Conservation (phyloP, 2,329 filamentous ascomycete genomes). For the Acrocalymma vagum region DNA sequence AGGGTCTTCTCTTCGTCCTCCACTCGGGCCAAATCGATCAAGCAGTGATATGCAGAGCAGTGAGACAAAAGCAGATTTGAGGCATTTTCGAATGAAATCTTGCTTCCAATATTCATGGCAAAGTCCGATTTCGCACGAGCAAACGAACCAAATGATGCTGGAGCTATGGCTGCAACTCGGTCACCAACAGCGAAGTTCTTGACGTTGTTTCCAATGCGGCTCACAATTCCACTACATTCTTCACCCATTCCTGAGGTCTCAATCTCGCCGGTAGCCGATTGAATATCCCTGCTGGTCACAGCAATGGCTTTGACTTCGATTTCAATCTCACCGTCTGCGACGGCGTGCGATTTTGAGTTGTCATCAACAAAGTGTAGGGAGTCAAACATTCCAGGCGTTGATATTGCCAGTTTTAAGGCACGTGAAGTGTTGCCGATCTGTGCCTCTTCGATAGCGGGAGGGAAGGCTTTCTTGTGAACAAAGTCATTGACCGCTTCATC, state of each 20-base stretch:
- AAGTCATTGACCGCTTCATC: slow-evolving; percentile 30
- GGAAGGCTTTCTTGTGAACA: slow-evolving; percentile 25
- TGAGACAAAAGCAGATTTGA: slow-evolving; percentile 31
- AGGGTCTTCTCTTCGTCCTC: slow-evolving; percentile 41
- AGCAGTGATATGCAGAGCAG: slow-evolving; percentile 33
- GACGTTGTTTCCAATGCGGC: slow-evolving; percentile 15
- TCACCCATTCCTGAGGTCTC: slow-evolving; percentile 7
- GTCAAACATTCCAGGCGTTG: slow-evolving; percentile 22
- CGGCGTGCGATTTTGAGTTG: background rate
- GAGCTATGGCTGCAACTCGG: slow-evolving; percentile 30
- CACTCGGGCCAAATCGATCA: slow-evolving; percentile 39
- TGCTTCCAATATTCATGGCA: slow-evolving; percentile 26
- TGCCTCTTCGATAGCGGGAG: slow-evolving; percentile 23
- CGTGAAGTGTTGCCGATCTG: slow-evolving; percentile 18
- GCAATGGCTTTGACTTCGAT: slow-evolving; percentile 42
- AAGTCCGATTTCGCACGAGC: slow-evolving; percentile 23
- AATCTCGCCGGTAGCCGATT: slow-evolving; percentile 35
- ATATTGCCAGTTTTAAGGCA: slow-evolving; percentile 19
- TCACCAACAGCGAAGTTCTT: slow-evolving; percentile 28
- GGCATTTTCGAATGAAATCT: slow-evolving; percentile 31
- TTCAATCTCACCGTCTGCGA: slow-evolving; percentile 36
- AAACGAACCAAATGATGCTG: slow-evolving; percentile 28
- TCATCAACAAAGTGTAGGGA: slow-evolving; percentile 29
- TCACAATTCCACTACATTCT: slow-evolving; percentile 29
- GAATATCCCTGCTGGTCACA: slow-evolving; percentile 19